Percentiles rank a stretch among this genome's conserved stretches.
Evolutionary conservation across 257 asterid genomes (phyloP).

Genomic region (Pogostemon cablin): DNA sequence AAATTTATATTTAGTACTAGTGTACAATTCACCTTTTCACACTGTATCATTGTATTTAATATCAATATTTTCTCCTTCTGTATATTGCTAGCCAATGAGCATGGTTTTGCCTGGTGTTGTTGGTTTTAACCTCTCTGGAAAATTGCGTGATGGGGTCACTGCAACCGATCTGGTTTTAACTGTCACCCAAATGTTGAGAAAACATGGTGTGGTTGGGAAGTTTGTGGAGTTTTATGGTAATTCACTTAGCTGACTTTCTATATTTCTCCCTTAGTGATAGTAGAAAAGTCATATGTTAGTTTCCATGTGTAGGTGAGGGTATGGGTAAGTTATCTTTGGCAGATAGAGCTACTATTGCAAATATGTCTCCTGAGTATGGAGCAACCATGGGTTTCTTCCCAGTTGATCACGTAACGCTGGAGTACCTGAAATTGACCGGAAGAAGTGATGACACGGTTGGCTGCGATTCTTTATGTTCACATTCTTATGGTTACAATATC

Average conservation of each 20-base stretch:
- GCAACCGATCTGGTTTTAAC: constrained; percentile 95
- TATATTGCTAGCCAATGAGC: constrained; percentile 77
- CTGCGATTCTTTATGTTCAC: constrained; percentile 8
- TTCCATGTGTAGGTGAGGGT: constrained; percentile 64
- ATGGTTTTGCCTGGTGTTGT: constrained; percentile 97
- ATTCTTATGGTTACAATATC: constrained; percentile 5
- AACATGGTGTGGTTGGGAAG: constrained; percentile 93
- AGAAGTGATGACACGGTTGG: constrained; percentile 81
- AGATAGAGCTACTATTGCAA: constrained; percentile 95
- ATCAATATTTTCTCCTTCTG: constrained; percentile 1
- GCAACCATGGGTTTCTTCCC: constrained; percentile 99
- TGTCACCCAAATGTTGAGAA: constrained; percentile 86
- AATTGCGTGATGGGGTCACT: constrained; percentile 76
- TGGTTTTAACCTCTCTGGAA: constrained; percentile 81
- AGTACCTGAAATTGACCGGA: constrained; percentile 82
- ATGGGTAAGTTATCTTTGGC: constrained; percentile 79
- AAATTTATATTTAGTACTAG: not conserved
- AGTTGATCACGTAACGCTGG: constrained; percentile 84
- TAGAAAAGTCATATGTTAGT: constrained; percentile 11
- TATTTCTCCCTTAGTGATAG: constrained; percentile 19
- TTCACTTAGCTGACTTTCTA: constrained; percentile 9
- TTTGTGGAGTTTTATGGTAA: constrained; percentile 84
- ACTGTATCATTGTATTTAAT: not conserved
- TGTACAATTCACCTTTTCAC: not conserved
- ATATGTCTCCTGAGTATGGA: constrained; percentile 97